Evolutionary conservation across 83 land plant genomes (phyloP).

Genomic region (Larix sibirica): DNA sequence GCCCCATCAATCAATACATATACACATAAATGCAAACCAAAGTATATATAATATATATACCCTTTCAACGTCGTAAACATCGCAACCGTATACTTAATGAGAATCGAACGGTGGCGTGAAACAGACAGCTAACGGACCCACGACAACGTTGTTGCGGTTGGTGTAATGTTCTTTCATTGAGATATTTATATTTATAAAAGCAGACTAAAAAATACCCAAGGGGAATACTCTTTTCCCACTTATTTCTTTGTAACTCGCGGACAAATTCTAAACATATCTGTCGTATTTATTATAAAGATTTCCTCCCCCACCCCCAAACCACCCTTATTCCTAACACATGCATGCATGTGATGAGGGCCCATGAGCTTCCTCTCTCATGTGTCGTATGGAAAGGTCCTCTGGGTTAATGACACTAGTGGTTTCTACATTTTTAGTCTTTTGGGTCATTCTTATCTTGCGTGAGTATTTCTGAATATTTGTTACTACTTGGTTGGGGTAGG

Average conservation of each 20-base stretch:
- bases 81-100: not conserved
- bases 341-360: conserved; percentile 10
- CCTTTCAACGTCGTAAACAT: too few species aligned
- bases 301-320: not conserved
- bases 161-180: not conserved
- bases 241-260: conserved; percentile 2
- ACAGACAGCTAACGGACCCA: conserved; percentile 15
- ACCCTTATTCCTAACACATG: conserved; percentile 4
- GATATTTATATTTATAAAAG: not conserved
- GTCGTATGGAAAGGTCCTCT: too few species aligned
- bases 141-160: conserved; percentile 8
- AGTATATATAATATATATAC: too few species aligned
- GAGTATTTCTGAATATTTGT: not conserved
- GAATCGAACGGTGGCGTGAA: not conserved
- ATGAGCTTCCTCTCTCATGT: not conserved
- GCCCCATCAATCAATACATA: too few species aligned
- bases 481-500: too few species aligned
- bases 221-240: conserved; percentile 1
- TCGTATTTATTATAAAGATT: conserved; percentile 13
- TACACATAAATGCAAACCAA: too few species aligned
- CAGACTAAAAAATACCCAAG: not conserved
- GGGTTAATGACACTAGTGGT: too few species aligned
- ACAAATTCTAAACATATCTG: conserved; percentile 10
- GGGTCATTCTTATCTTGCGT: too few species aligned
- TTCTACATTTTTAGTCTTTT: too few species aligned